Conservation (phyloP, 2,329 filamentous ascomycete species). For the Lachnellula subtilissima region DNA sequence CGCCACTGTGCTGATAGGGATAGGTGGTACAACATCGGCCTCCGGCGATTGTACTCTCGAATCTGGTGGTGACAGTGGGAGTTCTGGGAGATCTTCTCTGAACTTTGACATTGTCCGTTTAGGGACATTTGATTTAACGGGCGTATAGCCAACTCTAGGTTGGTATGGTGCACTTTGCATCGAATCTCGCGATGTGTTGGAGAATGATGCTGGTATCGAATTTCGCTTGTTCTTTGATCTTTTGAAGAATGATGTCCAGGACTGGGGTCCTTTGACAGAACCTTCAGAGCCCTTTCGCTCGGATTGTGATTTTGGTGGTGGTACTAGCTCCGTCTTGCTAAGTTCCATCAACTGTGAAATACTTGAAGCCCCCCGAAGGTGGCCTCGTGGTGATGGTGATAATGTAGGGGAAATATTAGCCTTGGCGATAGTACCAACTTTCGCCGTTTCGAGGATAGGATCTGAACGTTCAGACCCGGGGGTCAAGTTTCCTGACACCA, state of each 20-base stretch:
- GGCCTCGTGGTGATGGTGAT: constrained; percentile 40
- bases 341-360: constrained; percentile 49
- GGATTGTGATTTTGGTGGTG: constrained; percentile 27
- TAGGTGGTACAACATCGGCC: constrained; percentile 41
- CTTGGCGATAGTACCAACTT: constrained; percentile 42
- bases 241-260: constrained; percentile 72
- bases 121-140: constrained; percentile 44
- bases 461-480: constrained; percentile 27
- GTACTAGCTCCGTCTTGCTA: constrained; percentile 35
- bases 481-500: constrained; percentile 26
- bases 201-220: constrained; percentile 70
- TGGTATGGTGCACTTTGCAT: constrained; percentile 46
- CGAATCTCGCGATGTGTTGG: constrained; percentile 85
- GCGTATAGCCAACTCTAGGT: constrained; percentile 22
- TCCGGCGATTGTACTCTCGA: constrained; percentile 78
- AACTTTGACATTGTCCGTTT: constrained; percentile 87
- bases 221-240: constrained; percentile 47
- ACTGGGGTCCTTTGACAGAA: constrained; percentile 40
- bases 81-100: constrained; percentile 83
- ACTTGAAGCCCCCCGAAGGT: constrained; percentile 43
- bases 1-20: constrained; percentile 25
- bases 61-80: constrained; percentile 78
- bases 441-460: constrained; percentile 43
- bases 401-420: constrained; percentile 42
- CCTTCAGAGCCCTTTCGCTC: constrained; percentile 50